These are phyloP conservation scores for Hypholoma sublateritium DNA, from an alignment of 768 basidiomycete genomes.

Conservation along the genomic window DNA sequence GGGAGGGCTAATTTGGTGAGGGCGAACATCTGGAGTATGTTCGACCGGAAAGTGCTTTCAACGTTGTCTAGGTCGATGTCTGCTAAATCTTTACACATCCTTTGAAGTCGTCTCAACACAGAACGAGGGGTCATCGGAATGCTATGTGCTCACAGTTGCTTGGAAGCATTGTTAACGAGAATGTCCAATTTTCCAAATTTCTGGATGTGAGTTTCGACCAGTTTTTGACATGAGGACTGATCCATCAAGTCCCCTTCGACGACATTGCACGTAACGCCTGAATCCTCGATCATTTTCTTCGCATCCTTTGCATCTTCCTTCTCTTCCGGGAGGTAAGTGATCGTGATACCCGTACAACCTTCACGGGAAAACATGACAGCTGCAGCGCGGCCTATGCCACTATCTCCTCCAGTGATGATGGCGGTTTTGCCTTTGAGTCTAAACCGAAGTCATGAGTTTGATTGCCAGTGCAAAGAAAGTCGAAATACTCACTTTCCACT, in stretches of 20 bases:
- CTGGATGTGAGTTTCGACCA: constrained; percentile 48
- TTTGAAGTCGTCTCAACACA: constrained; percentile 7
- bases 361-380: constrained; percentile 53
- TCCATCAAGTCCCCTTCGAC: constrained; percentile 43
- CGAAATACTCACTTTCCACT: constrained; percentile 36
- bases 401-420: constrained; percentile 39
- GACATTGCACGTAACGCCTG: constrained; percentile 34
- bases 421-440: constrained; percentile 34
- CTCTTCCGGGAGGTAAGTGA: constrained; percentile 56
- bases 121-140: neutral
- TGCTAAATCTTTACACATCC: constrained; percentile 42
- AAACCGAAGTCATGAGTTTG: neutral
- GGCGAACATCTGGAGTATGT: constrained; percentile 62
- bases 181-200: constrained; percentile 49
- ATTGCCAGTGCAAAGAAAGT: neutral
- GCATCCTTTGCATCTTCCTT: constrained; percentile 51
- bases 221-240: constrained; percentile 37
- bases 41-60: constrained; percentile 52
- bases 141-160: constrained; percentile 36
- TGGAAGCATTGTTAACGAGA: constrained; percentile 60
- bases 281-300: constrained; percentile 45
- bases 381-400: constrained; percentile 51
- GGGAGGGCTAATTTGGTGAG: constrained; percentile 56
- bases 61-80: constrained; percentile 53
- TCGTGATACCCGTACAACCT: constrained; percentile 49